phyloP scores from a whole-genome alignment of 1,139 yeast species.

The Yamadazyma oceani region DNA sequence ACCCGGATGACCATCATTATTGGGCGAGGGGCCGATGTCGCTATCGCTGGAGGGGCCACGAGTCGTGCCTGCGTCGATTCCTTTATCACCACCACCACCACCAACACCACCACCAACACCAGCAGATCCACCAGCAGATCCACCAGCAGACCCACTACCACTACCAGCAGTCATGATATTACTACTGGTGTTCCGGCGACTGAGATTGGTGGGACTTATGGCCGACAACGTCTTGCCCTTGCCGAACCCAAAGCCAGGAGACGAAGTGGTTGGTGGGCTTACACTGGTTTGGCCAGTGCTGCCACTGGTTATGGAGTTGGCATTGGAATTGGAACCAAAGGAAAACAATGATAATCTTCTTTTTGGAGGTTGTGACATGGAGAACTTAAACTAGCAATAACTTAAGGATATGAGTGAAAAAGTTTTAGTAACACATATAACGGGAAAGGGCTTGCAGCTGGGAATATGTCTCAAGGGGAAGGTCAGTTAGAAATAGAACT shows the following conservation, averaged over 20 bases:
- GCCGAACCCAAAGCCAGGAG: background rate
- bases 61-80: background rate
- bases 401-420: no score
- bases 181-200: background rate
- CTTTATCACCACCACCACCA: no score
- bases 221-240: constrained; percentile 1
- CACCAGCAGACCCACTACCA: background rate
- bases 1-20: background rate
- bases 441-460: no score
- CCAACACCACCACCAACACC: no score
- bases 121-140: no score
- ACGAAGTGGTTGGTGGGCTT: background rate
- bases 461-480: no score
- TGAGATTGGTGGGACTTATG: constrained; percentile 1
- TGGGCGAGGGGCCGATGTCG: constrained; percentile 5
- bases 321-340: constrained; percentile 16
- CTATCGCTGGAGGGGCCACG: constrained; percentile 3
- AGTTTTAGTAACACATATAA: no score
- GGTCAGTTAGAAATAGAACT: no score
- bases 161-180: background rate
- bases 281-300: constrained; percentile 1
- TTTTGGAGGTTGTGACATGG: constrained; percentile 17
- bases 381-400: background rate
- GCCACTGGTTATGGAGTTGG: background rate
- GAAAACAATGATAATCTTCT: constrained; percentile 22